Evolutionary conservation across 257 asterid species (phyloP).

Genomic region (Oldenlandia corymbosa): DNA sequence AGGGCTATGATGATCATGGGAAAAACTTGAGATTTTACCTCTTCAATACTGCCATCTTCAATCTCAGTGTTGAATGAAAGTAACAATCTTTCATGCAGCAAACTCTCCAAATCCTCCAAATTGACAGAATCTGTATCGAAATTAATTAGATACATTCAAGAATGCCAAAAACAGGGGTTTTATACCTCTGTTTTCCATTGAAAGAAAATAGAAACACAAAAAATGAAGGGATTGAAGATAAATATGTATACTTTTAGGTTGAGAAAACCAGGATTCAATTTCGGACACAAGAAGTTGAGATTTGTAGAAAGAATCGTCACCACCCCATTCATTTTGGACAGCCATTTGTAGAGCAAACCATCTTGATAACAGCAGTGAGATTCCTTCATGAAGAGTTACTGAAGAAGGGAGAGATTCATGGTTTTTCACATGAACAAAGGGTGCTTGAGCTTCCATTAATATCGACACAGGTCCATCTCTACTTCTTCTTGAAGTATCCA

Average conservation of each 20-base stretch:
- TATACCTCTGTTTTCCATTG: no score
- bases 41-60: constrained; percentile 56
- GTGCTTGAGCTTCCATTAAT: neutral
- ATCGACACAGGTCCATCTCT: neutral
- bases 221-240: neutral
- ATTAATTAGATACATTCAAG: no score
- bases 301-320: constrained; percentile 33
- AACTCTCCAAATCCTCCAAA: constrained; percentile 37
- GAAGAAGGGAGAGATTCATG: constrained; percentile 5
- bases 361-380: constrained; percentile 27
- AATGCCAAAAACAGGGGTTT: no score
- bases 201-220: no score
- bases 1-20: no score
- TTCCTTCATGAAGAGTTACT: constrained; percentile 25
- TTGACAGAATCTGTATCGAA: constrained; percentile 11
- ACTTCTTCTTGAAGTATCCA: constrained; percentile 8
- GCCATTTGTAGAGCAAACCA: constrained; percentile 54
- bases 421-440: neutral
- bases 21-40: constrained; percentile 20
- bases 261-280: constrained; percentile 35
- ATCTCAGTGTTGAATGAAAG: constrained; percentile 56
- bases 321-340: constrained; percentile 45
- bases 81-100: constrained; percentile 43
- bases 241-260: constrained; percentile 27
- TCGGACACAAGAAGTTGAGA: constrained; percentile 32